These are phyloP conservation scores for Dictyostelium purpureum DNA, from an alignment of 78 protist species.

Conservation along the genomic window DNA sequence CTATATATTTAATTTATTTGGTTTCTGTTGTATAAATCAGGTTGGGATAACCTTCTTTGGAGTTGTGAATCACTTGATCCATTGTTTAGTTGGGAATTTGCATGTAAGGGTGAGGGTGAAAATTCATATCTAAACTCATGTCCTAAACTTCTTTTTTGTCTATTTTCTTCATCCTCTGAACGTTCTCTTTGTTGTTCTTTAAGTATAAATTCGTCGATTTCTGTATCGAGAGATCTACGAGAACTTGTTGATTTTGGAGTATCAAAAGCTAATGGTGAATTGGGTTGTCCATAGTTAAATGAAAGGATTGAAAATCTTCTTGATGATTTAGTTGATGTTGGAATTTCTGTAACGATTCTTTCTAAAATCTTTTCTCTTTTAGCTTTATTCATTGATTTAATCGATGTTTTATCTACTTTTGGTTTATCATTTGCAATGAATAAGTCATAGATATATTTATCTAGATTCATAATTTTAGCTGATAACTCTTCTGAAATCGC, in stretches of 20 bases:
- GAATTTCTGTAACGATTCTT: slow-evolving; percentile 51
- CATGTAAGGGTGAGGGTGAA: background rate
- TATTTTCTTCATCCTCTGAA: background rate
- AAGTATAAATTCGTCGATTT: background rate
- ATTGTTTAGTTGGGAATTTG: background rate
- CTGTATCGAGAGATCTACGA: background rate
- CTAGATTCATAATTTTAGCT: background rate
- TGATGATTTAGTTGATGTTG: slow-evolving; percentile 5
- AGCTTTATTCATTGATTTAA: background rate
- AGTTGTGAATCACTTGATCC: background rate
- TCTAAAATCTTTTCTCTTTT: slow-evolving; percentile 58
- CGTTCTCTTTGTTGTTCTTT: slow-evolving; percentile 17
- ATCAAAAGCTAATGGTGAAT: background rate
- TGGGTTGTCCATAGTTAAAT: background rate
- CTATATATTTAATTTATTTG: too few species aligned
- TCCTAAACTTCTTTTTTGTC: background rate
- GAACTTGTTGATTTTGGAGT: background rate
- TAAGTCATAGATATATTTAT: background rate
- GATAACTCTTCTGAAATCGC: slow-evolving; percentile 10
- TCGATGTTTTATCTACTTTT: background rate
- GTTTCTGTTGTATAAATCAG: slow-evolving; percentile 14
- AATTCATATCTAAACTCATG: background rate
- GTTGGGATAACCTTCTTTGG: slow-evolving; percentile 9
- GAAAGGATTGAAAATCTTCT: slow-evolving; percentile 24
- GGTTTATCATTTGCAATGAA: slow-evolving; percentile 1